Percentiles rank a stretch among this genome's conserved stretches.
phyloP scores from a whole-genome alignment of 345 rosid species.

The Melaleuca quinquenervia region DNA sequence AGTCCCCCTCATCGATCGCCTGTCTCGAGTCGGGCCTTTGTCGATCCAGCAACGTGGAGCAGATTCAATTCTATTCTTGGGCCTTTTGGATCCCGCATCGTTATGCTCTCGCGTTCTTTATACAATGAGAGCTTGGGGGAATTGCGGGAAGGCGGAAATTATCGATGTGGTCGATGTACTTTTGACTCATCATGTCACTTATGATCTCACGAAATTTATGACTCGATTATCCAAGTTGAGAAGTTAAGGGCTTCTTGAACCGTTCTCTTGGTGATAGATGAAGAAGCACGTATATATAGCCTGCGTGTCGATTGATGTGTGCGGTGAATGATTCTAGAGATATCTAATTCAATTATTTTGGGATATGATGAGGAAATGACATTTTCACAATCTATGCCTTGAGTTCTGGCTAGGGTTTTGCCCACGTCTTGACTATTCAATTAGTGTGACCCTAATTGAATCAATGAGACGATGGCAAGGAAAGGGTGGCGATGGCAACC shows the following conservation, averaged over 20 bases:
- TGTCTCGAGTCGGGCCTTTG: background rate
- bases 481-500: background rate
- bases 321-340: background rate
- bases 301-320: background rate
- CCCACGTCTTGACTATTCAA: background rate
- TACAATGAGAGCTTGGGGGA: background rate
- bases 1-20: background rate
- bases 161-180: background rate
- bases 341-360: background rate
- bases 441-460: background rate
- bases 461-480: accelerated
- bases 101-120: background rate
- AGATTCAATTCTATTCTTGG: background rate
- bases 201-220: accelerated
- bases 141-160: background rate
- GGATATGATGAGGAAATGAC: background rate
- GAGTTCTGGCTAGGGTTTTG: background rate
- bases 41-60: background rate
- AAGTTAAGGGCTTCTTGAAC: background rate
- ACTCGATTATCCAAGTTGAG: background rate
- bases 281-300: accelerated
- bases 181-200: background rate
- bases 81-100: background rate
- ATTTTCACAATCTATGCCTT: background rate
- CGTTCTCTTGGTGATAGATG: background rate